Evolutionary conservation across 1,284 basidiomycete genomes (phyloP), one percentile per base, ranked within the genome.

Genomic region (Wallemia mellicola): DNA sequence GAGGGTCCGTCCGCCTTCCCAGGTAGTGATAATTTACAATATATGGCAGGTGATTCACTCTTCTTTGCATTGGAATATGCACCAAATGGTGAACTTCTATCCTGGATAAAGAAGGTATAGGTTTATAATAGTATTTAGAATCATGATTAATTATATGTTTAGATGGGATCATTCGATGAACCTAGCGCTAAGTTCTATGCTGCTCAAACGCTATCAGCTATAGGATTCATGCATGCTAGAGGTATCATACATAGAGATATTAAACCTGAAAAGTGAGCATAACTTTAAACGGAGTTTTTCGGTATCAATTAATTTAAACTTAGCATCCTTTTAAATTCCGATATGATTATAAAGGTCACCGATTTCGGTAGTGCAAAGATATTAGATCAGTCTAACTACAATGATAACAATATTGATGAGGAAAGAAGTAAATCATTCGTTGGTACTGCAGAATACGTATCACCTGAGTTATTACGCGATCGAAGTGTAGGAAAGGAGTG

Each of bases 321-420:
- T 61, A 76, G 75, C 69, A 77, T 96, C 54, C 74, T 99, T 17
- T 75, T 96, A 48, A 87, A 91, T 65, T 77, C 79, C 58, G 76
- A 81, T 24, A 84, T 81, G 72, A 79, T 87, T 59, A 79, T 95
- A 69, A 95, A 92, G 71, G 79, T 99, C 24, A 87, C 91, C 27
- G 94, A 99, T 71, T 98, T 98, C 71, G 94, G 94, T 11, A 94
- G 88, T 22, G 89, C 87, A 28, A 92, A 92, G 72, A 76, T 92
- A 63, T 73, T 89, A 58, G 78, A 79, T 63, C 69, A 68, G 61
- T 65, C 68, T 63, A 61, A 77, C 17, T 73, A 73, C 60, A 70
- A 76, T 76, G 62, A 66, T 75, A 68, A 64, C 72, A 26, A 32
- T 30, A 1, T 60, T 62, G 5, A 63, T 59, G 1, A 61, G 26